Evolutionary conservation across 331 rosid genomes (phyloP).

Genomic region (Ulmus americana): DNA sequence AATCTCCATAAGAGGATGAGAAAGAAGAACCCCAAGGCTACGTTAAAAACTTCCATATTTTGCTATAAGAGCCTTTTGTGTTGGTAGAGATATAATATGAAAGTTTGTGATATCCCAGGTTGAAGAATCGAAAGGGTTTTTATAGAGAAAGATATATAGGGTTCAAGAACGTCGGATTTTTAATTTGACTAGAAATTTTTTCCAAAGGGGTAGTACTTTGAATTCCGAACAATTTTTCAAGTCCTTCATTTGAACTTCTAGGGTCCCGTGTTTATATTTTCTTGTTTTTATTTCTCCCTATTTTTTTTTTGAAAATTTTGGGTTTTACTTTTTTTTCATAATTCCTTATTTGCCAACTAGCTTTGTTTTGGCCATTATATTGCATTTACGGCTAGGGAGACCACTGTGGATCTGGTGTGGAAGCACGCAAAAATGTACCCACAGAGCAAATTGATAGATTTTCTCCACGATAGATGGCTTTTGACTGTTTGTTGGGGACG

Average conservation of each 20-base stretch:
- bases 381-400: background rate
- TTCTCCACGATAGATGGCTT: constrained; percentile 8
- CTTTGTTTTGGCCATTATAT: background rate
- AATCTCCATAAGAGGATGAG: constrained; percentile 25
- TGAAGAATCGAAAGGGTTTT: constrained; percentile 10
- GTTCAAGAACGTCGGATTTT: constrained; percentile 20
- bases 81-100: no score
- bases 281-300: background rate
- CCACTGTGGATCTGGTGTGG: background rate
- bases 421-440: background rate
- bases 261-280: background rate
- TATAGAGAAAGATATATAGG: constrained; percentile 6
- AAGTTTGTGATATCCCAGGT: background rate
- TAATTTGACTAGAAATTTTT: background rate
- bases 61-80: no score
- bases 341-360: background rate
- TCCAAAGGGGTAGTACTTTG: background rate
- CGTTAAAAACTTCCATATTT: no score
- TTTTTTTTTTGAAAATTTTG: no score
- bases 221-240: constrained; percentile 1
- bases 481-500: background rate
- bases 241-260: constrained; percentile 11
- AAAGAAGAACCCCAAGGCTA: background rate
- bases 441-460: background rate
- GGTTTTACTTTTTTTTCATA: background rate